phyloP scores from a whole-genome alignment of 2,329 filamentous ascomycete species.

The Zasmidium citrigriseum region DNA sequence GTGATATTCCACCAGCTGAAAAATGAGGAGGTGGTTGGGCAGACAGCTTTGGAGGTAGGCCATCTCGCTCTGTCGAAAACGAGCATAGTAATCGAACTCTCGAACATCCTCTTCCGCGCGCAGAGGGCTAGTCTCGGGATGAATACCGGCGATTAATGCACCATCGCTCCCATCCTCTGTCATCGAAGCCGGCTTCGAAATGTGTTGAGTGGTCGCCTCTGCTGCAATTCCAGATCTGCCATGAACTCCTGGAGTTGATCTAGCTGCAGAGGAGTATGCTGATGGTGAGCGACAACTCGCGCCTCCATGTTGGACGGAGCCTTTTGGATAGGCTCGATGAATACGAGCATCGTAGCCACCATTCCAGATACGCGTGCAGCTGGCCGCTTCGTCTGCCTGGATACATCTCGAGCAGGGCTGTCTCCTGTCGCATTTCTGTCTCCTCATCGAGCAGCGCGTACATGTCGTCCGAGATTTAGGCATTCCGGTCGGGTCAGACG shows the following conservation, averaged over 20 bases:
- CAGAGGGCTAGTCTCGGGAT: background rate
- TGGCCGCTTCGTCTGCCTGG: background rate
- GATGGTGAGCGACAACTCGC: background rate
- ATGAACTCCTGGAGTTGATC: background rate
- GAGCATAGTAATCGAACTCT: background rate
- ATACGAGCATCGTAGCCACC: constrained; percentile 7
- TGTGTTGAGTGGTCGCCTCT: background rate
- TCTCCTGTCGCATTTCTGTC: constrained; percentile 6
- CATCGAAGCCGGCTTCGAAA: background rate
- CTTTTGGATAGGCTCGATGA: constrained; percentile 1
- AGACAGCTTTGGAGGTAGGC: background rate
- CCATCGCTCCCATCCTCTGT: background rate
- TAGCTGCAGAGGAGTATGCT: background rate
- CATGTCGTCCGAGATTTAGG: constrained; percentile 7
- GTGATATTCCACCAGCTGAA: constrained; percentile 8
- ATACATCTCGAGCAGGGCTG: constrained; percentile 5
- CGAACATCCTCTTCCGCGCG: background rate
- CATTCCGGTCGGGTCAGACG: constrained; percentile 1
- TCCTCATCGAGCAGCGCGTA: constrained; percentile 8
- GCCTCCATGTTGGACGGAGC: background rate
- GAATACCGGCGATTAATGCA: background rate
- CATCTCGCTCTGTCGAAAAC: background rate
- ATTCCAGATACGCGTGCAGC: constrained; percentile 3
- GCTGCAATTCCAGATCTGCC: background rate
- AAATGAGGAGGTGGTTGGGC: background rate